Base-by-base conservation (phyloP, 371 early-diverging fungal genomes). In the Mucor indicus region DNA sequence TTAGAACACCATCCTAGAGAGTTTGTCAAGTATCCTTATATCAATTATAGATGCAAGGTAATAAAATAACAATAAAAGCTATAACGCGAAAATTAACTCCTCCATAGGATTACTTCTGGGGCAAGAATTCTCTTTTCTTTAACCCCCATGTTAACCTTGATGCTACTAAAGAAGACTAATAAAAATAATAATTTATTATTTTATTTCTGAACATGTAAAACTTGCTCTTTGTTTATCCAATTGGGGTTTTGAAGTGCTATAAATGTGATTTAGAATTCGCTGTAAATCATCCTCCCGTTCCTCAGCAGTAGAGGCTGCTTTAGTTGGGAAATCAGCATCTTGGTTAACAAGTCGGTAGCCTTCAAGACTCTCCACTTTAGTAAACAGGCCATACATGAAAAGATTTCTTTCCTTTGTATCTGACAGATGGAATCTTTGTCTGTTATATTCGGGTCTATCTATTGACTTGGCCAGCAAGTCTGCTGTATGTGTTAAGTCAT, bases 41-140 rank as follows among this genome's bases (percentile, higher is more conserved):
- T 75, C 38, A 71, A 71, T 67, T 27, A 27, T 11, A 27, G 29
- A 27, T 5, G 7, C 11, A 27, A 11, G n/a, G n/a, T n/a, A n/a
- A n/a, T n/a, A n/a, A n/a, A n/a, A n/a, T n/a, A n/a, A n/a, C n/a
- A n/a, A n/a, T n/a, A n/a, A n/a, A n/a, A n/a, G n/a, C n/a, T n/a
- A n/a, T n/a, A n/a, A n/a, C n/a, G n/a, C n/a, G n/a, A n/a, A n/a
- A n/a, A n/a, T n/a, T n/a, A n/a, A n/a, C n/a, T n/a, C n/a, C n/a
- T n/a, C n/a, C n/a, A n/a, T n/a, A n/a, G 11, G 60, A 65, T 48
- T 70, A 57, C 50, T 75, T 75, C 75, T 75, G 75, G 75, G 75
- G 75, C 40, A 65, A 63, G 46, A 62, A 75, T 40, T 63, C 71
- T 36, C 49, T 75, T 23, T 68, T 75, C 69, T 75, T 75, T 60